Conservation (phyloP, 306 rosid genomes). For the Chamaecrista fasciculata region DNA sequence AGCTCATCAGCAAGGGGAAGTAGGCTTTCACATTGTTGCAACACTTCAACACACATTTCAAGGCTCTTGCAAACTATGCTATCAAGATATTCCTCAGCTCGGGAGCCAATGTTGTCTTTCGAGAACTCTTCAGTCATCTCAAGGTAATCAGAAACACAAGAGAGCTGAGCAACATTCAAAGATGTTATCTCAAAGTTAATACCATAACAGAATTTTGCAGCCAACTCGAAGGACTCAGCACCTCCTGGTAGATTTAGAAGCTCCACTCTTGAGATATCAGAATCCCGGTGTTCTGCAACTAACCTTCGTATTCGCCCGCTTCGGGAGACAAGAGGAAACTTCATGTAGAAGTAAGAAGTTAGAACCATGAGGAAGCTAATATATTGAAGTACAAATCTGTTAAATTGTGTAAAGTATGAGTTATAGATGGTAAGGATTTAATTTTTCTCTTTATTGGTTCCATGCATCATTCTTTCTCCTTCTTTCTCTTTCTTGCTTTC, state of each 20-base stretch:
- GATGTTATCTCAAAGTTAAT: slow-evolving; percentile 93
- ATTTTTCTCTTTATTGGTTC: no score
- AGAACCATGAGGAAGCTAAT: slow-evolving; percentile 20
- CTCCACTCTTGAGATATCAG: slow-evolving; percentile 90
- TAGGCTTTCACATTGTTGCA: slow-evolving; percentile 83
- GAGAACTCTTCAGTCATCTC: slow-evolving; percentile 97
- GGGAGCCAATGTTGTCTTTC: slow-evolving; percentile 79
- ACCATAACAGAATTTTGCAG: slow-evolving; percentile 95
- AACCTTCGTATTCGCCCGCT: slow-evolving; percentile 87
- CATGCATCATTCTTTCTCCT: no score
- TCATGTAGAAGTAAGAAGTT: slow-evolving; percentile 33
- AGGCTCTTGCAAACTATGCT: slow-evolving; percentile 83
- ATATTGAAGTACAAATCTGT: no score
- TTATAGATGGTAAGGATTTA: no score
- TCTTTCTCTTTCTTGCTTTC: no score
- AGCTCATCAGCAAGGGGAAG: slow-evolving; percentile 92
- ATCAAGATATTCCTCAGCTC: slow-evolving; percentile 79
- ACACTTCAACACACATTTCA: slow-evolving; percentile 89
- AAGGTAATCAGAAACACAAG: slow-evolving; percentile 81
- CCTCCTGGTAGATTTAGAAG: slow-evolving; percentile 93
- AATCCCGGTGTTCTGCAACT: slow-evolving; percentile 91
- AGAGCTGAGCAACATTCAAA: slow-evolving; percentile 81
- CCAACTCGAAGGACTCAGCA: slow-evolving; percentile 85
- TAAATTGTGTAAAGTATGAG: no score
- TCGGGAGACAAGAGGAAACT: slow-evolving; percentile 98